phyloP scores from a whole-genome alignment of 257 asterid genomes.

The Solanum medicagineum region DNA sequence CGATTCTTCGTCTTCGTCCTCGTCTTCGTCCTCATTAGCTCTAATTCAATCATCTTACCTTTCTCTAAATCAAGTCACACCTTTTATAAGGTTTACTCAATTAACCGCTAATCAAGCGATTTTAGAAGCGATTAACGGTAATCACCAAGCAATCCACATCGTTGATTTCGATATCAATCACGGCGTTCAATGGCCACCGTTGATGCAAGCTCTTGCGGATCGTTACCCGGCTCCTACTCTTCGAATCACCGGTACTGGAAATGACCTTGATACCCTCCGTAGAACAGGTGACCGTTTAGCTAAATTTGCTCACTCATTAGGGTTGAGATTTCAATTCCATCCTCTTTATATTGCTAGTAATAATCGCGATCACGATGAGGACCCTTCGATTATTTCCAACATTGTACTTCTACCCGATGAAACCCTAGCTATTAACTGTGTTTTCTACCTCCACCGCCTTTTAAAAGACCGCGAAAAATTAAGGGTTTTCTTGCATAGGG shows the following conservation, averaged over 20 bases:
- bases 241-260: slow-evolving; percentile 84
- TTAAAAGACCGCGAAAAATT: slow-evolving; percentile 49
- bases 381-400: slow-evolving; percentile 21
- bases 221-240: slow-evolving; percentile 65
- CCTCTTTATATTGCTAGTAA: slow-evolving; percentile 30
- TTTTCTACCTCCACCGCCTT: slow-evolving; percentile 60
- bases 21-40: slow-evolving; percentile 3
- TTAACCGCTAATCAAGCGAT: slow-evolving; percentile 94
- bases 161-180: slow-evolving; percentile 90
- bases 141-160: slow-evolving; percentile 65
- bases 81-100: slow-evolving; percentile 70
- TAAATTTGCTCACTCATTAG: slow-evolving; percentile 70
- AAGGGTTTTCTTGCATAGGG: slow-evolving; percentile 47
- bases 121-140: slow-evolving; percentile 58
- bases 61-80: slow-evolving; percentile 74
- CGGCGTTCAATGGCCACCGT: slow-evolving; percentile 98
- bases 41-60: slow-evolving; percentile 64
- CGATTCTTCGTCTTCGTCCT: too few species aligned
- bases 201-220: slow-evolving; percentile 87
- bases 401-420: slow-evolving; percentile 55
- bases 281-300: slow-evolving; percentile 83
- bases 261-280: slow-evolving; percentile 48
- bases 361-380: slow-evolving; percentile 26
- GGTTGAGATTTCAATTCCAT: slow-evolving; percentile 74
- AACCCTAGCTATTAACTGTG: slow-evolving; percentile 78